These are phyloP conservation scores for Porodaedalea pini DNA, from an alignment of 1,284 basidiomycete genomes.

Conservation along the genomic window DNA sequence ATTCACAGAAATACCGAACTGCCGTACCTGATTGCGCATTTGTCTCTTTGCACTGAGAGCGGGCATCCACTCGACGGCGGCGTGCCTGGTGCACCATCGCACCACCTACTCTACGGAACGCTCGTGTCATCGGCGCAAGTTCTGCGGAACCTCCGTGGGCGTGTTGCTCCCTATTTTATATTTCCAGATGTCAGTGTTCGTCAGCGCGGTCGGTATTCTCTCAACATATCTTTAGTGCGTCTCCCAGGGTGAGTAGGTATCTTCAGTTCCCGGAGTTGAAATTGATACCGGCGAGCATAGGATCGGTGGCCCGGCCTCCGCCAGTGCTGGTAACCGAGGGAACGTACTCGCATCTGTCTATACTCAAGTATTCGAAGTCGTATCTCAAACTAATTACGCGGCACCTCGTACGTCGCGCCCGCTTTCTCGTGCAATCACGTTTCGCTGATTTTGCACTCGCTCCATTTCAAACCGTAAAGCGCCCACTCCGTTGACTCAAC, in stretches of 20 bases:
- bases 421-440: conserved; percentile 8
- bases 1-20: conserved; percentile 50
- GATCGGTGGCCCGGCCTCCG: conserved; percentile 11
- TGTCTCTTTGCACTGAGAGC: conserved; percentile 66
- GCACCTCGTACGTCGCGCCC: conserved; percentile 64
- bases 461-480: conserved; percentile 25
- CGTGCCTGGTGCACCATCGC: conserved; percentile 40
- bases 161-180: conserved; percentile 77
- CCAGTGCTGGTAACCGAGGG: conserved; percentile 42
- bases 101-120: conserved; percentile 76
- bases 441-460: not conserved
- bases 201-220: conserved; percentile 68
- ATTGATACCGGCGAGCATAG: not conserved
- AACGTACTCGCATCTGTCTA: conserved; percentile 61
- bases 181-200: conserved; percentile 88
- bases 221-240: conserved; percentile 71
- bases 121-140: conserved; percentile 78
- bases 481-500: conserved; percentile 48
- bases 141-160: conserved; percentile 73
- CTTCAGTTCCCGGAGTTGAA: not conserved
- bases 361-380: conserved; percentile 75
- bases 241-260: conserved; percentile 67
- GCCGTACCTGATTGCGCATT: conserved; percentile 78
- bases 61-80: conserved; percentile 55
- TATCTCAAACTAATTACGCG: conserved; percentile 66